phyloP scores from a whole-genome alignment of 345 rosid species.

The Abelmoschus esculentus region DNA sequence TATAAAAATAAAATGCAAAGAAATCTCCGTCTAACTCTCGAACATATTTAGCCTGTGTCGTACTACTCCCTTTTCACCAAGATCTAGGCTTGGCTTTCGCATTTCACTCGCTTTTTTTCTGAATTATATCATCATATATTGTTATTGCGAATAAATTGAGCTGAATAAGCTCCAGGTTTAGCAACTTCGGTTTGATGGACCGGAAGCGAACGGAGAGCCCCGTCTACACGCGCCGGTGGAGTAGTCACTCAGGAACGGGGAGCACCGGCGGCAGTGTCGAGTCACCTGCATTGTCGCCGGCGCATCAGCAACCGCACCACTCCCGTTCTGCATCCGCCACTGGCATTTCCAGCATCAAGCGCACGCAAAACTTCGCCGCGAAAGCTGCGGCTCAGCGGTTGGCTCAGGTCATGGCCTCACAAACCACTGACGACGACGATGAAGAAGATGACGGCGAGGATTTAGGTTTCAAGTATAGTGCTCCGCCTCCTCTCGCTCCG shows the following conservation, averaged over 20 bases:
- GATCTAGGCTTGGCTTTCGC: slow-evolving; percentile 11
- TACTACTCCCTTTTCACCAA: background rate
- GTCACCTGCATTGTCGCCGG: slow-evolving; percentile 57
- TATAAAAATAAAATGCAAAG: background rate
- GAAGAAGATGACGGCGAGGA: slow-evolving; percentile 59
- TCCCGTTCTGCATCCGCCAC: slow-evolving; percentile 60
- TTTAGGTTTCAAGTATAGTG: slow-evolving; percentile 76
- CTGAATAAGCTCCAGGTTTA: background rate
- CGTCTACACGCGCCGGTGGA: slow-evolving; percentile 69
- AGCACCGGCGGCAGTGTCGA: slow-evolving; percentile 29
- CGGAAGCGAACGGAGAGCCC: slow-evolving; percentile 68
- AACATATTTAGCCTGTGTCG: background rate
- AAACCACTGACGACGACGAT: slow-evolving; percentile 72
- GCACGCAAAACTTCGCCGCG: slow-evolving; percentile 90
- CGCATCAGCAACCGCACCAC: slow-evolving; percentile 57
- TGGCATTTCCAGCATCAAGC: slow-evolving; percentile 69
- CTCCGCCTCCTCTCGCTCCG: slow-evolving; percentile 72
- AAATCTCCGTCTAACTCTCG: background rate
- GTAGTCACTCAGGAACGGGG: slow-evolving; percentile 50
- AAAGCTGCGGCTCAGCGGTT: slow-evolving; percentile 96
- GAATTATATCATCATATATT: background rate
- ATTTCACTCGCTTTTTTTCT: background rate
- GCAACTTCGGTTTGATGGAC: slow-evolving; percentile 38
- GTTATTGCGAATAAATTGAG: background rate
- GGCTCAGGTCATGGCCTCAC: slow-evolving; percentile 99